Percentiles rank a stretch among this genome's conserved stretches.
phyloP scores from a whole-genome alignment of 2,329 filamentous ascomycete species.

The Paramyrothecium sp. region DNA sequence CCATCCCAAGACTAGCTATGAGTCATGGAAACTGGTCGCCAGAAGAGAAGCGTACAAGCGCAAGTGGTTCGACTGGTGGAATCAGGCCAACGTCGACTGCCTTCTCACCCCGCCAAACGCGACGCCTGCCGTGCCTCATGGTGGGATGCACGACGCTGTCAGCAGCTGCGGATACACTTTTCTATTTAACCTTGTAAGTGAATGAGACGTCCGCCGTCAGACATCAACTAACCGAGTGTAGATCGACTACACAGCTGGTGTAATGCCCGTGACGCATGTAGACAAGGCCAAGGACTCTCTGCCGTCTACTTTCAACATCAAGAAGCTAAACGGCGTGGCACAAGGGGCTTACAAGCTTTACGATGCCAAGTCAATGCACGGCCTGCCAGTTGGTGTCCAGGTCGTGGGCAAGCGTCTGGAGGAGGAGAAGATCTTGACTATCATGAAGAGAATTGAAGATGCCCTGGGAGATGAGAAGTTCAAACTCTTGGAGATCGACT shows the following conservation, averaged over 20 bases:
- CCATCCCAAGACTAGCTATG: constrained; percentile 68
- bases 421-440: constrained; percentile 82
- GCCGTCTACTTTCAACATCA: constrained; percentile 57
- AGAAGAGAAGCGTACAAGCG: constrained; percentile 75
- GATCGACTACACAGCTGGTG: constrained; percentile 82
- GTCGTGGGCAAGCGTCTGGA: constrained; percentile 76
- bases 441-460: constrained; percentile 77
- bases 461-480: constrained; percentile 63
- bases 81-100: constrained; percentile 69
- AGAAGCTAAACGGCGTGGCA: constrained; percentile 74
- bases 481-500: constrained; percentile 47
- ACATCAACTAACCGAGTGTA: constrained; percentile 27
- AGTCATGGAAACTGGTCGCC: constrained; percentile 81
- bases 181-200: constrained; percentile 77
- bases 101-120: constrained; percentile 85
- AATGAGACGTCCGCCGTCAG: no score
- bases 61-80: constrained; percentile 85
- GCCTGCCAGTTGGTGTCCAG: constrained; percentile 83
- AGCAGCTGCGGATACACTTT: constrained; percentile 92
- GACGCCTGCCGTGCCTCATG: constrained; percentile 83
- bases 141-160: constrained; percentile 81
- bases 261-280: constrained; percentile 84
- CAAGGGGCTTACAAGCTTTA: constrained; percentile 84
- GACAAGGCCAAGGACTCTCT: constrained; percentile 67
- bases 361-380: constrained; percentile 79